Base-by-base conservation (phyloP, 2,329 filamentous ascomycete genomes). In the Sporothrix variecibatus region DNA sequence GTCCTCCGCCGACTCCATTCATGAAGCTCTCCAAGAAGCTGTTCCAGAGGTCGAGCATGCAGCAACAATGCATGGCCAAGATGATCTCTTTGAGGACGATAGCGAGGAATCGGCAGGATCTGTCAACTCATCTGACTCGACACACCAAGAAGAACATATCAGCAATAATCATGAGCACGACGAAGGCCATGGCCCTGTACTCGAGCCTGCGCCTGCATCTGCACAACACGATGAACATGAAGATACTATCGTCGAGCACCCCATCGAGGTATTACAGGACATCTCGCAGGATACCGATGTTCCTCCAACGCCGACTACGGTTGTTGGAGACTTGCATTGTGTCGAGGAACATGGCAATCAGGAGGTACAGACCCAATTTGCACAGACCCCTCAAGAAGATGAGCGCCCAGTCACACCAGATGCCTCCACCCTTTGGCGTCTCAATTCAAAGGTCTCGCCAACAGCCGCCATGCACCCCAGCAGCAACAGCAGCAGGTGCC, bases 41-140 rank as follows among this genome's bases (percentile, higher is more conserved):
- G 26, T 38, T 15, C 38, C 56, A 6, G 75, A 76, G n/a, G 76
- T 76, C 9, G 80, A 81, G 20, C 78, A 80, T 51, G 78, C 78
- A 1, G 78, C 78, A n/a, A 83, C 81, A 0, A 80, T 82, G 7
- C 77, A 81, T 9, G 82, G 82, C 7, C 78, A 81, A 7, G 80
- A 83, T 9, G 76, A 79, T 17, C 76, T 82, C 15, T 83, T 83
- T 62, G 81, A 82, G 2, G 75, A 76, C 38, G 71, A 71, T 51
- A 72, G 75, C 51, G 74, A 77, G 26, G 72, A 58, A 7, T 51
- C 69, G 2, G 49, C 26, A 11, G 73, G 68, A 26, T 72, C 68
- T 8, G 31, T 28, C 2, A 28, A 71, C 15, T 60, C 51, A 7
- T 23, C 43, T 5, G 67, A 28, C 20, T 38, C 28, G 20, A 20